A percentile compares a stretch with the other conserved stretches of the same genome.
Conservation (phyloP, 2,329 filamentous ascomycete species). For the Cyanodermella asteris region DNA sequence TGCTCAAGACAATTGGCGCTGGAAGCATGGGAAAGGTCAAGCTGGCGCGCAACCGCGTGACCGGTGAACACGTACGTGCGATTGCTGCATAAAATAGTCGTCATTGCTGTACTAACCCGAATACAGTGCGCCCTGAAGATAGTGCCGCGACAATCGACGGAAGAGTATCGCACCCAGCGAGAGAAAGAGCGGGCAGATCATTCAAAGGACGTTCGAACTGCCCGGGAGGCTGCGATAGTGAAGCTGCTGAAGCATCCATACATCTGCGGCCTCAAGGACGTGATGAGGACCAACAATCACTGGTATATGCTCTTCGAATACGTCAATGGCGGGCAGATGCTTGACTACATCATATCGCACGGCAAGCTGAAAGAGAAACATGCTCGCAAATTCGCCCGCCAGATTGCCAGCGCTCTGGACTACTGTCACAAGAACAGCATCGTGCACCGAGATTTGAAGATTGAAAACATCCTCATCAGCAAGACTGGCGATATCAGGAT, state of each 20-base stretch:
- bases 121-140: slow-evolving; percentile 85
- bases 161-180: slow-evolving; percentile 51
- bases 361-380: slow-evolving; percentile 96
- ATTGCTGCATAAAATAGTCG: too few relatives aligned
- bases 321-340: slow-evolving; percentile 96
- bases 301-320: slow-evolving; percentile 99
- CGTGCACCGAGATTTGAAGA: slow-evolving; percentile 91
- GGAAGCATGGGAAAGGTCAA: slow-evolving; percentile 99
- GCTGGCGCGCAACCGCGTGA: slow-evolving; percentile 72
- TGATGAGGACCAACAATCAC: slow-evolving; percentile 87
- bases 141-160: slow-evolving; percentile 70
- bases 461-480: slow-evolving; percentile 97
- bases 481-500: slow-evolving; percentile 99
- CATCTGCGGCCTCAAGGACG: slow-evolving; percentile 87
- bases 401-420: slow-evolving; percentile 89
- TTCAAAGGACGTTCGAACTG: slow-evolving; percentile 88
- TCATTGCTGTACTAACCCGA: neutral
- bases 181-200: slow-evolving; percentile 81
- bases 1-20: slow-evolving; percentile 91
- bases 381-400: slow-evolving; percentile 87
- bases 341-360: slow-evolving; percentile 98
- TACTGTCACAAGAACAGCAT: slow-evolving; percentile 98
- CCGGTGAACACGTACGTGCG: slow-evolving; percentile 59
- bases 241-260: slow-evolving; percentile 86
- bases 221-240: slow-evolving; percentile 87